Base-by-base conservation (phyloP, 169 alveolate genomes). In the Cryptosporidium ubiquitum region DNA sequence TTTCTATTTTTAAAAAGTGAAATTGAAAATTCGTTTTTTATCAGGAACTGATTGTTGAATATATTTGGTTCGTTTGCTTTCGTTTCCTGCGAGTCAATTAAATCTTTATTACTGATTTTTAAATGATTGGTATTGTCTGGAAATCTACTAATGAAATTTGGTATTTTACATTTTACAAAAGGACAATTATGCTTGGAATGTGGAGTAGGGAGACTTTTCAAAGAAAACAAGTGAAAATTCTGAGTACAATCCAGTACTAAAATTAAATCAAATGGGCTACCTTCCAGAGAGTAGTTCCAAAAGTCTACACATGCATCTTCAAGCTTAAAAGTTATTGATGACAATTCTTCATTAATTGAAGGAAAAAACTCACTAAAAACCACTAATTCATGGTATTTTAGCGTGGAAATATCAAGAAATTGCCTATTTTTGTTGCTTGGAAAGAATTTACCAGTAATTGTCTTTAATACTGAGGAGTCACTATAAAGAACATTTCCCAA, bases 381-480 rank as follows among this genome's bases (percentile, higher is more conserved):
- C 16, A 12, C 20, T 20, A 79, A 20, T 29, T 64, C 75, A 35
- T 66, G 40, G 49, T 42, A 14, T 35, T 44, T 79, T 49, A 79
- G 39, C 40, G 58, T 29, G 7, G 74, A 58, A 61, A 79, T 61
- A 33, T 79, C 89, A 23, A 23, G 71, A 49, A 23, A 39, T 1
- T 31, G 35, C 20, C 66, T n/a, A 29, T 69, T 69, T 40, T 42
- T 42, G n/a, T 79, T 42, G 10, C 7, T 10, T 47, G 89, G 89
- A 35, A 79, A 79, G 69, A 79, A 79, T 49, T 29, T 79, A 6
- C 89, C 89, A n/a, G 89, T 61, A 29, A 79, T 39, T 7, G 64
- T 52, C 14, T 64, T 47, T 26, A 39, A 10, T 39, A 79, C 40
- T n/a, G 23, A 9, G 40, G 74, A 79, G 49, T 66, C 51, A n/a